These are phyloP conservation scores for Hymenoscyphus infarciens DNA, from an alignment of 2,329 filamentous ascomycete species.

Conservation along the genomic window DNA sequence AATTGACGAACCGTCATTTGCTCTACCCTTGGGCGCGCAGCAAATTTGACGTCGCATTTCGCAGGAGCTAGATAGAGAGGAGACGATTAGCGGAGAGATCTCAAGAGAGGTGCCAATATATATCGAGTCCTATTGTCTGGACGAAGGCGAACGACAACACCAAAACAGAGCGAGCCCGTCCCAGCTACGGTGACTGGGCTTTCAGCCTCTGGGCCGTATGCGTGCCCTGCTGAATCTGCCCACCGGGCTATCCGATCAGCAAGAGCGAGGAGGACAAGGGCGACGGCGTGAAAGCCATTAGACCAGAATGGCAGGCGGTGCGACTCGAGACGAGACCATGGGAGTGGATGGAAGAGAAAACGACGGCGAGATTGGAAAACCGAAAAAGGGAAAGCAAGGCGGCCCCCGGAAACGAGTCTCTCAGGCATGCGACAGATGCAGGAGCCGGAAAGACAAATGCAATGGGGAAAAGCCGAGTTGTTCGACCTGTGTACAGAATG, in stretches of 20 bases:
- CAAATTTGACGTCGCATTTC: not conserved
- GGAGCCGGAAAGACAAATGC: constrained; percentile 55
- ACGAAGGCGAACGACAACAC: not conserved
- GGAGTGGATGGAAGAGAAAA: constrained; percentile 10
- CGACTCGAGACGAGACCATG: constrained; percentile 1
- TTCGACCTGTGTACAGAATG: constrained; percentile 53
- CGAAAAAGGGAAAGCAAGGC: constrained; percentile 26
- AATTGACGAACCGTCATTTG: not conserved
- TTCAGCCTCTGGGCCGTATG: not conserved
- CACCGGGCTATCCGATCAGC: constrained; percentile 11
- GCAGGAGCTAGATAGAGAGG: not conserved
- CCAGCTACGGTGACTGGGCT: not conserved
- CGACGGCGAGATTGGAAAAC: constrained; percentile 14
- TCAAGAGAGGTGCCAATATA: not conserved
- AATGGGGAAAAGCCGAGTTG: constrained; percentile 61
- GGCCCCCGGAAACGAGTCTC: constrained; percentile 40
- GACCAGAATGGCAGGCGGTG: constrained; percentile 15
- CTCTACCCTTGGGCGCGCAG: not conserved
- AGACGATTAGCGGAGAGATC: not conserved
- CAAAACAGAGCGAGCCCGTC: not conserved
- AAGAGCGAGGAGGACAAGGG: constrained; percentile 5
- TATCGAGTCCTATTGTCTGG: not conserved
- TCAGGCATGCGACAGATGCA: constrained; percentile 52
- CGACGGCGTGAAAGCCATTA: not conserved
- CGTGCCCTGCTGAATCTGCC: constrained; percentile 10